Base-by-base conservation (phyloP, 345 rosid genomes). In the Moringa oleifera region DNA sequence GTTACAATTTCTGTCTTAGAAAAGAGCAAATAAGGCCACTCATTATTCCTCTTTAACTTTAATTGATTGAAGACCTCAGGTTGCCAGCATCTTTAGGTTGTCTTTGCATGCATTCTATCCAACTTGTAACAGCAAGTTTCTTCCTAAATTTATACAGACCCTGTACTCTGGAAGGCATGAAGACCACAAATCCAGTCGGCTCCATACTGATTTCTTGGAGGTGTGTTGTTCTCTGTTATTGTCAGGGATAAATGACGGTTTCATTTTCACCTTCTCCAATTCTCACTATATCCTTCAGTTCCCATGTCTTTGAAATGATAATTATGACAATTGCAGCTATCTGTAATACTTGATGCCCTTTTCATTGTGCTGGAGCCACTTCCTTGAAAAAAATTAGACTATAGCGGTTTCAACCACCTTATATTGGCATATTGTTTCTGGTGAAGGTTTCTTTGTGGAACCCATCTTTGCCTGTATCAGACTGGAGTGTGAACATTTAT, bases 171-270 rank as follows among this genome's bases (percentile, higher is more conserved):
- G 69, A 49, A 78, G 62, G 46, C 66, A 25, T 67, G 89, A 65
- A 59, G 86, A 77, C 66, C 63, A 55, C 62, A 82, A 75, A 22
- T 66, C 56, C 36, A 75, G 67, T 61, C 77, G 59, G 53, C 86
- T 82, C 68, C 79, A 31, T 70, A 25, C 76, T 64, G 97, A 90
- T 73, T 80, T 85, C 65, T 71, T 94, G 61, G 99, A 90, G 89
- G 99, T 85, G 68, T 70, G 72, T 65, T 67, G 17, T 67, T 41
- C 13, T 7, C 47, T 15, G 17, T 41, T 41, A 7, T 11, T 41
- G 12, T 7, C 17, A 4, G 12, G 47, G 12, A 41, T 41, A 41
- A 7, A 41, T 41, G 12, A 16, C 17, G 12, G 13, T 41, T 1
- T 41, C 13, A 41, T 41, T 41, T 1, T 41, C 47, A 41, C 17